These are phyloP conservation scores for Penicillium soppii DNA, from an alignment of 495 filamentous ascomycete genomes.

Conservation along the genomic window DNA sequence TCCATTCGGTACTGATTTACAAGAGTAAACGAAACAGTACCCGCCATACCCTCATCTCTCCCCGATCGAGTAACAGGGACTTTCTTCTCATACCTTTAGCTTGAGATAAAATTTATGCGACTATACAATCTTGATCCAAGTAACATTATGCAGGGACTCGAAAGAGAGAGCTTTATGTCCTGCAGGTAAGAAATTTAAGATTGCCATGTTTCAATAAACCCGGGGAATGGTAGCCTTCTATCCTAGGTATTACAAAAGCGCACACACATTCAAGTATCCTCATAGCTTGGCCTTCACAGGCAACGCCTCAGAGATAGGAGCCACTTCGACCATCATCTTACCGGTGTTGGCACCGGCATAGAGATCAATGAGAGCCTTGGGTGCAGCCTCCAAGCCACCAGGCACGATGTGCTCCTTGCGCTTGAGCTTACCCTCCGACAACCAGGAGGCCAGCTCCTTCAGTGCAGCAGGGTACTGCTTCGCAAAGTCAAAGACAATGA, in stretches of 20 bases:
- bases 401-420: slow-evolving; percentile 55
- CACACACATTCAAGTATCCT: background rate
- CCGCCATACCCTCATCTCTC: slow-evolving; percentile 73
- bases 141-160: too few relatives aligned
- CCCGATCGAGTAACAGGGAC: slow-evolving; percentile 63
- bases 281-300: slow-evolving; percentile 33
- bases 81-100: slow-evolving; percentile 59
- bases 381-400: slow-evolving; percentile 51
- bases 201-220: background rate
- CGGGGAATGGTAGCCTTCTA: too few relatives aligned
- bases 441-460: slow-evolving; percentile 48
- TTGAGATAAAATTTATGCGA: slow-evolving; percentile 61
- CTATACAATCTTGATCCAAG: slow-evolving; percentile 50
- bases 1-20: slow-evolving; percentile 74
- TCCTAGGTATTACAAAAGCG: too few relatives aligned
- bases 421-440: slow-evolving; percentile 55
- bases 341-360: slow-evolving; percentile 54
- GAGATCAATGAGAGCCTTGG: slow-evolving; percentile 47
- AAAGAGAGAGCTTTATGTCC: too few relatives aligned
- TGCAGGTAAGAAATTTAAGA: too few relatives aligned
- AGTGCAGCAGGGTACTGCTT: slow-evolving; percentile 44
- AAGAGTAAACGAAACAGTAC: slow-evolving; percentile 59
- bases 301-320: slow-evolving; percentile 33
- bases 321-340: slow-evolving; percentile 52
- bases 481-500: slow-evolving; percentile 55